Percentiles rank a stretch among this genome's conserved stretches.
These are phyloP conservation scores for Coemansia sp. DNA, from an alignment of 192 early-diverging fungal genomes.

Conservation along the genomic window DNA sequence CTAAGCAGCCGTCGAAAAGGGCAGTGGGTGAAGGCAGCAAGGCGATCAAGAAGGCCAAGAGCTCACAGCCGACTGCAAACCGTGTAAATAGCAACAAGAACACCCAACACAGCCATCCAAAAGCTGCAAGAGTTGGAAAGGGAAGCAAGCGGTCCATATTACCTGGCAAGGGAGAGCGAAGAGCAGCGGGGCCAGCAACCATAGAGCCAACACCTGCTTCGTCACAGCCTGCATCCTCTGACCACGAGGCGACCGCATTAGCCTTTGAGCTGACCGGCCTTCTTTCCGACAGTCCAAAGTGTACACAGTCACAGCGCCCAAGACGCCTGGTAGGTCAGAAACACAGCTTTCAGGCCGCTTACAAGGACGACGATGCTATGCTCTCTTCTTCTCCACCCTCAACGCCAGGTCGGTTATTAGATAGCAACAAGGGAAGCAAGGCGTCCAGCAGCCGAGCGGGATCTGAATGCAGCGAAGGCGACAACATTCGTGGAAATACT, in stretches of 20 bases:
- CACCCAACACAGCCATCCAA: neutral
- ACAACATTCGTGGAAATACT: neutral
- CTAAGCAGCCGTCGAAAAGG: constrained; percentile 2
- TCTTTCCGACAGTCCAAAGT: constrained; percentile 19
- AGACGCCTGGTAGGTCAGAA: neutral
- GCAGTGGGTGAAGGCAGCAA: neutral
- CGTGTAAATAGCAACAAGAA: neutral
- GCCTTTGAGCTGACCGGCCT: constrained; percentile 38
- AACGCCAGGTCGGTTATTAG: constrained; percentile 25
- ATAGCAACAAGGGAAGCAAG: constrained; percentile 20
- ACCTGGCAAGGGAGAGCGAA: neutral
- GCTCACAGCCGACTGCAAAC: neutral
- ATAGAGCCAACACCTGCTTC: neutral
- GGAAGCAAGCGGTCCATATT: neutral
- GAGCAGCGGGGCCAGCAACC: neutral
- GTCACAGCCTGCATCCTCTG: neutral
- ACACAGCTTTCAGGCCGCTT: neutral
- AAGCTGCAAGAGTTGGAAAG: neutral
- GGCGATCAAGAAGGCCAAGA: neutral
- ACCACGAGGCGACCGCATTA: neutral
- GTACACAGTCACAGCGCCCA: constrained; percentile 7
- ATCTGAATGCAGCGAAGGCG: constrained; percentile 23
- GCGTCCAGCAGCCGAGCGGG: constrained; percentile 18
- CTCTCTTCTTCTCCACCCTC: constrained; percentile 50
- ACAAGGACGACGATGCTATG: constrained; percentile 7